Percentiles rank a stretch among this genome's conserved stretches.
These are phyloP conservation scores for Meyerozyma athensensis DNA, from an alignment of 1,139 yeast genomes.

Conservation along the genomic window DNA sequence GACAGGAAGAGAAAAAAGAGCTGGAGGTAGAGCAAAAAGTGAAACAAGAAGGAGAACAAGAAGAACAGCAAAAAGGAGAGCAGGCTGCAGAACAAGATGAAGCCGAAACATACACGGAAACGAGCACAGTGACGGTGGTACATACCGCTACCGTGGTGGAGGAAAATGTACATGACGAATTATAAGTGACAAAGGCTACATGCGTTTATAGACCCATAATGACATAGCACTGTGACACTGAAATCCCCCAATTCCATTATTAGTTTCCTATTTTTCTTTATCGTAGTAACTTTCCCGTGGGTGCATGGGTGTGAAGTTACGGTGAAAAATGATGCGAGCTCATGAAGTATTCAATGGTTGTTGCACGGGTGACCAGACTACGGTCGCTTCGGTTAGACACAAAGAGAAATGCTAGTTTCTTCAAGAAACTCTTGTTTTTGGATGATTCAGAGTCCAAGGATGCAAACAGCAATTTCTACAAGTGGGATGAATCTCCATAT, in stretches of 20 bases:
- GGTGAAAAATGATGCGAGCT: not conserved
- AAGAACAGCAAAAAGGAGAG: not conserved
- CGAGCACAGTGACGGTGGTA: not conserved
- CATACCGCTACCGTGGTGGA: not conserved
- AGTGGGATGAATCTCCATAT: conserved; percentile 91
- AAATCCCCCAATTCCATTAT: too few relatives aligned
- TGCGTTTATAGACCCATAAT: too few relatives aligned
- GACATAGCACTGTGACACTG: too few relatives aligned
- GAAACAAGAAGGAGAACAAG: not conserved
- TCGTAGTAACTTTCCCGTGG: not conserved
- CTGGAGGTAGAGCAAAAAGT: conserved; percentile 8
- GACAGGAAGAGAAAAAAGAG: conserved; percentile 6
- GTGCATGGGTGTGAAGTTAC: conserved; percentile 1
- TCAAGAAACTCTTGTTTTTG: conserved; percentile 36
- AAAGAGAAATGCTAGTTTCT: conserved; percentile 28
- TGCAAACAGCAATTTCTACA: conserved; percentile 49
- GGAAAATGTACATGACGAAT: not conserved
- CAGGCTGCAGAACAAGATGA: too few relatives aligned
- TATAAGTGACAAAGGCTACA: too few relatives aligned
- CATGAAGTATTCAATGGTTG: not conserved
- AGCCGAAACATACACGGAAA: not conserved
- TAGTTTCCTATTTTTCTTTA: too few relatives aligned
- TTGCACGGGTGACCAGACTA: conserved; percentile 1
- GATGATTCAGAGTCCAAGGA: conserved; percentile 25
- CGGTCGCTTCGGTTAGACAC: not conserved